Percentiles rank a stretch among this genome's conserved stretches.
Evolutionary conservation across 805 yeast genomes (phyloP).

Genomic region (Monosporozyma aquatica): DNA sequence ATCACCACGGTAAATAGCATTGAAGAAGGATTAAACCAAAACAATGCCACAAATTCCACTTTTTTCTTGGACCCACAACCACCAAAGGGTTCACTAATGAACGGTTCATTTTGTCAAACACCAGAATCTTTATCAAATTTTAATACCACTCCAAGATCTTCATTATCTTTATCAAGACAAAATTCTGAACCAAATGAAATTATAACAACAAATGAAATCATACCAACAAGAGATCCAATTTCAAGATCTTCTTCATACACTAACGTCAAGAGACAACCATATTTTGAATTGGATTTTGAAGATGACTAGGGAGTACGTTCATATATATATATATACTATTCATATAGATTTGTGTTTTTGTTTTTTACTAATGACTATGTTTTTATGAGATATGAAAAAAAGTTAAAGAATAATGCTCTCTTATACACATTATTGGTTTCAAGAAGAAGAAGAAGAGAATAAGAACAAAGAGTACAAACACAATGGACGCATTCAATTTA

Average conservation of each 20-base stretch:
- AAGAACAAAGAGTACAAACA: not conserved
- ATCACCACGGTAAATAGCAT: not conserved
- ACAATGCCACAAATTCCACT: slow-evolving; percentile 18
- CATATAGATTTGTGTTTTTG: not conserved
- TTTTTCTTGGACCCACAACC: slow-evolving; percentile 27
- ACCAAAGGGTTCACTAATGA: slow-evolving; percentile 25
- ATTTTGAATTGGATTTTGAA: slow-evolving; percentile 6
- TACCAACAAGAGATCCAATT: too few species aligned
- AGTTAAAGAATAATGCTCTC: not conserved
- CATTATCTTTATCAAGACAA: slow-evolving; percentile 12
- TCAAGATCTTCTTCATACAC: not conserved
- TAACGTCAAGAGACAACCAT: slow-evolving; percentile 3
- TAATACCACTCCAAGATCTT: slow-evolving; percentile 20
- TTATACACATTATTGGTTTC: not conserved
- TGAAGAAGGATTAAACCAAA: not conserved
- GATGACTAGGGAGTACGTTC: not conserved
- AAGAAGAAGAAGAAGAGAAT: not conserved
- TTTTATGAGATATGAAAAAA: too few species aligned
- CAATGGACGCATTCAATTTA: slow-evolving; percentile 24
- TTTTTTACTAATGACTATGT: too few species aligned
- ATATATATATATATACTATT: not conserved
- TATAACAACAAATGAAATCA: not conserved
- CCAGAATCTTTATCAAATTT: slow-evolving; percentile 27
- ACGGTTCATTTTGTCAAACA: slow-evolving; percentile 26
- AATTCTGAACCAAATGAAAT: slow-evolving; percentile 1